A percentile compares a stretch with the other conserved stretches of the same genome.
Evolutionary conservation across 1,139 yeast species (phyloP).

Genomic region (Spathaspora jeffriesii): DNA sequence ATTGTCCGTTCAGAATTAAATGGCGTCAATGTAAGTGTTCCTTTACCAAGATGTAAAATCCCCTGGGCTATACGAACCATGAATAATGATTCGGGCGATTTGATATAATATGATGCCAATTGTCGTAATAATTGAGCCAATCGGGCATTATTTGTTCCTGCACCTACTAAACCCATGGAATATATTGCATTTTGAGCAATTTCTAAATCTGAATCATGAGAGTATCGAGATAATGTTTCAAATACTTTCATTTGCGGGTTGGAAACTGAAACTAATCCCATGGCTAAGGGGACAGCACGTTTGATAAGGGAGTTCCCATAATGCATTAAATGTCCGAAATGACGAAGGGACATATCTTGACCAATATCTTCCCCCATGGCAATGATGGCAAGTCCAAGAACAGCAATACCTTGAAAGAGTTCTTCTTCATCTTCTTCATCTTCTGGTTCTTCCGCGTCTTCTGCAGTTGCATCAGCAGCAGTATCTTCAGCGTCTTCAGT

Average conservation of each 20-base stretch:
- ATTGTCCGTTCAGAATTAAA: constrained; percentile 89
- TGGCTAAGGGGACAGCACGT: constrained; percentile 95
- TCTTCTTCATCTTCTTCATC: constrained; percentile 54
- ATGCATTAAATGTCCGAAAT: constrained; percentile 97
- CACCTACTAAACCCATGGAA: constrained; percentile 97
- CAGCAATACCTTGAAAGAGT: constrained; percentile 85
- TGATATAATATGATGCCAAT: constrained; percentile 88
- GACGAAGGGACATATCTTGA: constrained; percentile 96
- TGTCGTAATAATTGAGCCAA: constrained; percentile 94
- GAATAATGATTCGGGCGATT: constrained; percentile 88
- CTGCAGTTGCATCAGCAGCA: constrained; percentile 40
- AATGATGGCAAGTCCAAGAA: constrained; percentile 89
- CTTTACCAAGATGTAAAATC: constrained; percentile 91
- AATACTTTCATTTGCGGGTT: constrained; percentile 98
- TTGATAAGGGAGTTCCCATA: constrained; percentile 92
- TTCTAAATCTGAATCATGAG: constrained; percentile 94
- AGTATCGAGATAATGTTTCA: constrained; percentile 93
- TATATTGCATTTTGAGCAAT: constrained; percentile 95
- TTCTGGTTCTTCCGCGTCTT: constrained; percentile 23
- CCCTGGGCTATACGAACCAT: constrained; percentile 97
- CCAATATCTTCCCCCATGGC: constrained; percentile 99
- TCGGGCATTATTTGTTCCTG: constrained; percentile 98
- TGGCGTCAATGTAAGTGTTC: constrained; percentile 87
- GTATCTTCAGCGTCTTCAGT: constrained; percentile 19
- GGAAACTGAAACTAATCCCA: constrained; percentile 93